A percentile compares a stretch with the other conserved stretches of the same genome.
Evolutionary conservation across 441 rosid genomes (phyloP).

Genomic region (Melastoma candidum): DNA sequence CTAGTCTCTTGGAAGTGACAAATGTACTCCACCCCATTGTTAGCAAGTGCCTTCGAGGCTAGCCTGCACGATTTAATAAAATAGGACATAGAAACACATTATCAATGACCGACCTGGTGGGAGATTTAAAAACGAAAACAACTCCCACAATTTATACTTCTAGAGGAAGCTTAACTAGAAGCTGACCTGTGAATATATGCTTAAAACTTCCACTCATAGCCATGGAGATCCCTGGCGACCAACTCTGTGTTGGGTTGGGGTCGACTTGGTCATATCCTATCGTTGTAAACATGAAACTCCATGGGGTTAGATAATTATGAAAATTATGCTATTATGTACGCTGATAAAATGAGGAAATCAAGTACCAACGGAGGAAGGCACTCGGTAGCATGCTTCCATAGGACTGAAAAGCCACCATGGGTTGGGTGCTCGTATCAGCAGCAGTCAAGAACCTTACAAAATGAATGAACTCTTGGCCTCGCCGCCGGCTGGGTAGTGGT

Average conservation of each 20-base stretch:
- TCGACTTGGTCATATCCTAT: conserved; percentile 16
- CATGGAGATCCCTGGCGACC: conserved; percentile 16
- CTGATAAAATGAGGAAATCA: not conserved
- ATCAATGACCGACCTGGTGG: not conserved
- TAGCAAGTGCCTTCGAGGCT: conserved; percentile 62
- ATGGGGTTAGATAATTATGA: not conserved
- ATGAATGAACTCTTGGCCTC: conserved; percentile 24
- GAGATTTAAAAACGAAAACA: not conserved
- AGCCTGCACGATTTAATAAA: conserved; percentile 30
- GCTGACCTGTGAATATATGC: conserved; percentile 17
- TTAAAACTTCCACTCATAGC: conserved; percentile 15
- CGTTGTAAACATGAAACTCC: not conserved
- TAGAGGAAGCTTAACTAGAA: too few relatives aligned
- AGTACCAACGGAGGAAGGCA: conserved; percentile 19
- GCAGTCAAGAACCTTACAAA: conserved; percentile 20
- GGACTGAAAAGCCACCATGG: conserved; percentile 18
- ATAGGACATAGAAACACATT: not conserved
- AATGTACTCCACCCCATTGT: conserved; percentile 73
- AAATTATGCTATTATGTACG: too few relatives aligned
- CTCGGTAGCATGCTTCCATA: conserved; percentile 17
- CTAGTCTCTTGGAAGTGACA: conserved; percentile 57
- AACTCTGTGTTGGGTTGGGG: conserved; percentile 16
- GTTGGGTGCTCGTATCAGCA: conserved; percentile 19
- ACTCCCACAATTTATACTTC: too few relatives aligned
- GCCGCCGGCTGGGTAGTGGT: conserved; percentile 33